A percentile compares a stretch with the other conserved stretches of the same genome.
Conservation (phyloP, 2,329 filamentous ascomycete species). For the Dichotomopilus funicola region DNA sequence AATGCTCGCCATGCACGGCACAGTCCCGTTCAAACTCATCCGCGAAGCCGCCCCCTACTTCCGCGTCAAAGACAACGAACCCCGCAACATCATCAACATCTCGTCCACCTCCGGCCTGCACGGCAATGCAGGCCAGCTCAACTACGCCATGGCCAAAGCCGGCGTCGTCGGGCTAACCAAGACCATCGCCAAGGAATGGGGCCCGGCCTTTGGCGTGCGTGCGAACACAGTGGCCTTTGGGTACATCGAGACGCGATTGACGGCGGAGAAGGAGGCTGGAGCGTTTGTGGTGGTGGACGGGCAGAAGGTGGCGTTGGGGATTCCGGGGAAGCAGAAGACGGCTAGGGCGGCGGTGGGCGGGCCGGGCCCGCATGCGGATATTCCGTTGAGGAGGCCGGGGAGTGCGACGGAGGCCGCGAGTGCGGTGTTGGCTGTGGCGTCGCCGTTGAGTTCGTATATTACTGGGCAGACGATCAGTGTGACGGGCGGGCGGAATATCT, state of each 20-base stretch:
- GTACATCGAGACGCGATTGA: conserved; percentile 71
- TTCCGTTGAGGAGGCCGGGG: conserved; percentile 70
- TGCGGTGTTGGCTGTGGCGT: conserved; percentile 69
- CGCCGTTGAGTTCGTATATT: conserved; percentile 78
- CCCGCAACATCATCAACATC: conserved; percentile 76
- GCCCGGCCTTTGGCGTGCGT: conserved; percentile 72
- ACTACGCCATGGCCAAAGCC: conserved; percentile 81
- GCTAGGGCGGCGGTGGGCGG: conserved; percentile 21
- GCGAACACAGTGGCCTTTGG: conserved; percentile 83
- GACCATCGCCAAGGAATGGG: conserved; percentile 90
- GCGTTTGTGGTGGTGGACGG: conserved; percentile 74
- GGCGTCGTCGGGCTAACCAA: conserved; percentile 78
- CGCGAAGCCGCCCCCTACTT: conserved; percentile 79
- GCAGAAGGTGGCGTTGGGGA: conserved; percentile 66
- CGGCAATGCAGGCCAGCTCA: conserved; percentile 86
- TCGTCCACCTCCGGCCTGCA: conserved; percentile 74
- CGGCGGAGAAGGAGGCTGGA: conserved; percentile 76
- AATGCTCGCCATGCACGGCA: conserved; percentile 76
- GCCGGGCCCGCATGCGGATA: conserved; percentile 54
- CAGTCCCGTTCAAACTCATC: conserved; percentile 78
- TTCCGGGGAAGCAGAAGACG: conserved; percentile 55
- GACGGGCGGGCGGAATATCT: conserved; percentile 67
- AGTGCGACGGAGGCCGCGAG: conserved; percentile 74
- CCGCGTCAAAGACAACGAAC: conserved; percentile 74
- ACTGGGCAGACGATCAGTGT: conserved; percentile 82